Base-by-base conservation (phyloP, 148 eudicot species). In the Rhododendron simsii region DNA sequence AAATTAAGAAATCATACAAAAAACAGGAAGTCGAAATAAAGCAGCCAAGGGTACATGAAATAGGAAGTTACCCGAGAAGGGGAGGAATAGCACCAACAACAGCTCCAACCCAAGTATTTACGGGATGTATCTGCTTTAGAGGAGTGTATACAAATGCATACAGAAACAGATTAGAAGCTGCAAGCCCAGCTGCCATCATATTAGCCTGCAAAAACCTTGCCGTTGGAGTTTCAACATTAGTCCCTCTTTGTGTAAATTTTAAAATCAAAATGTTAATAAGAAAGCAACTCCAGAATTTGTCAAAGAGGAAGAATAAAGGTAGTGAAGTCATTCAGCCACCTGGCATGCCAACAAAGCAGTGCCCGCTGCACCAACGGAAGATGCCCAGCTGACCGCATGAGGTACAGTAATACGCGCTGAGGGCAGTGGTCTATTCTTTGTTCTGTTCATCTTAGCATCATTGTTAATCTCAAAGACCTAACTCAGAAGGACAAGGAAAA, bases 21-120 rank as follows among this genome's bases (percentile, higher is more conserved):
- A 26, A 73, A 30, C 39, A 53, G 67, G n/a, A 21, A 61, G 69
- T 7, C 69, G 5, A 78, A 48, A 21, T 51, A 14, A 39, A 37
- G 41, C 65, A 80, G 57, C 59, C 65, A 15, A 53, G 75, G 44
- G 37, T 48, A 39, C 23, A 5, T 39, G 78, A 78, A 76, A 47
- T 10, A 83, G 87, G 80, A 85, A 71, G 84, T 87, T 92, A 96
- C 99, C 99, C 99, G 67, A 96, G 95, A 91, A 96, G 98, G 81
- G 99, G 99, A 57, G 99, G 99, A 85, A 96, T 94, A 86, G 99
- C 99, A 84, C 99, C 99, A 87, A 96, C 99, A 91, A 96, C 87
- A 84, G 99, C 99, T 85, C 98, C 98, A 89, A 96, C 98, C 99
- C 99, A 96, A 37, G 98, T 96, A 90, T 96, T 96, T 41, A 95